These are phyloP conservation scores for Pugionium dolabratum DNA, from an alignment of 345 rosid genomes.

Conservation along the genomic window DNA sequence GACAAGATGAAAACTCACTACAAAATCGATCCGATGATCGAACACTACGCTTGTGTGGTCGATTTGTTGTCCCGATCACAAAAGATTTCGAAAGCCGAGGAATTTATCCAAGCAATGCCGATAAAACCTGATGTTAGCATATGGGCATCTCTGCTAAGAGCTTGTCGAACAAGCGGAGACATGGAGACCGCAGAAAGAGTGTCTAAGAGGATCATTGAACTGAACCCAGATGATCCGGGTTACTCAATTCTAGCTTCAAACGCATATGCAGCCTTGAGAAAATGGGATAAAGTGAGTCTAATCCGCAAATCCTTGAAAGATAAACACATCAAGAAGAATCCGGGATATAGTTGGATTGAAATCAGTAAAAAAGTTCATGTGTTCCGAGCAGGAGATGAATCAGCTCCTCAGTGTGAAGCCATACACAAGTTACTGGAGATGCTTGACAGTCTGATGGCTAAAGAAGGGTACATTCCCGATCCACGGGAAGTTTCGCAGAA, in stretches of 20 bases:
- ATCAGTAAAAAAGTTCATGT: slow-evolving; percentile 43
- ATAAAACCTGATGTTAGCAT: slow-evolving; percentile 57
- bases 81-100: slow-evolving; percentile 48
- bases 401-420: slow-evolving; percentile 52
- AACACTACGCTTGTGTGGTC: slow-evolving; percentile 60
- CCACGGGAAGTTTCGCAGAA: slow-evolving; percentile 56
- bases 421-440: slow-evolving; percentile 46
- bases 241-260: slow-evolving; percentile 59
- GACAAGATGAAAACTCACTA: slow-evolving; percentile 53
- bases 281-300: slow-evolving; percentile 58
- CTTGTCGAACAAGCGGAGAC: slow-evolving; percentile 50
- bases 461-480: slow-evolving; percentile 65
- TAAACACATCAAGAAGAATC: slow-evolving; percentile 51
- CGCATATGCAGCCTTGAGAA: slow-evolving; percentile 54
- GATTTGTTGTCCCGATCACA: slow-evolving; percentile 58
- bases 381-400: slow-evolving; percentile 52
- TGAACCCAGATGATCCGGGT: slow-evolving; percentile 53
- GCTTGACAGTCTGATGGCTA: slow-evolving; percentile 50
- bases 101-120: slow-evolving; percentile 54
- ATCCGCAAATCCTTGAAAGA: slow-evolving; percentile 48
- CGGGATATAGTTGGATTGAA: slow-evolving; percentile 66
- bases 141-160: slow-evolving; percentile 66
- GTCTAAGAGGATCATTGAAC: slow-evolving; percentile 44
- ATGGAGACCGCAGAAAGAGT: slow-evolving; percentile 50
- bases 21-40: slow-evolving; percentile 46